Conservation (phyloP, 495 filamentous ascomycete species). For the Corynascus novoguineensis region DNA sequence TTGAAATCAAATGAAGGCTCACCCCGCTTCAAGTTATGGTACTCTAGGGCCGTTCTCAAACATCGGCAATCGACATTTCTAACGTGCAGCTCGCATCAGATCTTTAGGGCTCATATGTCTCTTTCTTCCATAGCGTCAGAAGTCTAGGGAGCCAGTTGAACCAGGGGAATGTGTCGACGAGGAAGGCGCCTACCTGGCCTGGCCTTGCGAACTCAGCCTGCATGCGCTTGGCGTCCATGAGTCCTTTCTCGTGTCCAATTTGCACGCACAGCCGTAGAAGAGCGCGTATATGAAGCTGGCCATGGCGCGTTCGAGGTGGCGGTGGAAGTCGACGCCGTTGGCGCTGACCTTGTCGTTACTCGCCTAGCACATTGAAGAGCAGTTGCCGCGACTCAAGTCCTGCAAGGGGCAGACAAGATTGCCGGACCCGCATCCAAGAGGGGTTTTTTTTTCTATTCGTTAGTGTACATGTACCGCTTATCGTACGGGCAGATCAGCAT, state of each 20-base stretch:
- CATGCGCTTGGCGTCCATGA: conserved; percentile 8
- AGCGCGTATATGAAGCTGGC: conserved; percentile 13
- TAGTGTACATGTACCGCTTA: conserved; percentile 17
- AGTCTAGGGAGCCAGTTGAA: not conserved
- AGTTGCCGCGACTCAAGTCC: conserved; percentile 16
- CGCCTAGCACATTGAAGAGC: conserved; percentile 13
- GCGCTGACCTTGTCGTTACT: not conserved
- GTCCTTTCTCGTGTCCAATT: not conserved
- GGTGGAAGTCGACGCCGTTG: conserved; percentile 8
- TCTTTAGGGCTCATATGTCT: conserved; percentile 3
- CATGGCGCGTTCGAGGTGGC: conserved; percentile 8
- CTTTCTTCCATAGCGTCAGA: conserved; percentile 7
- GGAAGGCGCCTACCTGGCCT: conserved; percentile 10
- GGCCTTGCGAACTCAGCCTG: conserved; percentile 13
- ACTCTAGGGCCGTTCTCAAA: conserved; percentile 42
- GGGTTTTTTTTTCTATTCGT: conserved; percentile 16
- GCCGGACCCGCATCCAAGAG: conserved; percentile 31
- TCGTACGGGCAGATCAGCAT: conserved; percentile 24
- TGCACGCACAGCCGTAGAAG: conserved; percentile 6
- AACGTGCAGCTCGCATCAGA: conserved; percentile 4
- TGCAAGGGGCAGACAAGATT: conserved; percentile 28
- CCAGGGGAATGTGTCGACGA: conserved; percentile 10
- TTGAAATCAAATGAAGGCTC: conserved; percentile 31
- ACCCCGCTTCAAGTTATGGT: conserved; percentile 42
- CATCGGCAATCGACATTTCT: conserved; percentile 34